phyloP scores from a whole-genome alignment of 2,329 filamentous ascomycete species.

The Stagonosporopsis tanaceti region DNA sequence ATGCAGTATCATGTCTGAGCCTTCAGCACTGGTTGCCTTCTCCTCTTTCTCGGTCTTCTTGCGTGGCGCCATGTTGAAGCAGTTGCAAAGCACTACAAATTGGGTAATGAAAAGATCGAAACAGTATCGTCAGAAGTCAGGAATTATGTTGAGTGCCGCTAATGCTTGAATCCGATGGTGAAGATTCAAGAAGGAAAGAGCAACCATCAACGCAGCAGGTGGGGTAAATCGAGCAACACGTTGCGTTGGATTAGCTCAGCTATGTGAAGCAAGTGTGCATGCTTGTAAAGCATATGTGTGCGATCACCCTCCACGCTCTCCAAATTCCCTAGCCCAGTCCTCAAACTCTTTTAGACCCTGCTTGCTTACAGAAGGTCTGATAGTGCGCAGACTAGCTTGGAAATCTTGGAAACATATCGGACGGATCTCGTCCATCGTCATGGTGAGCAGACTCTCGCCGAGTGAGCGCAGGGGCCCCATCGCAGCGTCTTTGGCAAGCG shows the following conservation, averaged over 20 bases:
- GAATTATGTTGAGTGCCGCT: not conserved
- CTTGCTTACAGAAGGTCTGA: slow-evolving; percentile 88
- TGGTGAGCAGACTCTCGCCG: slow-evolving; percentile 87
- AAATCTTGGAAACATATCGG: slow-evolving; percentile 87
- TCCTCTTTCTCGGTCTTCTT: slow-evolving; percentile 47
- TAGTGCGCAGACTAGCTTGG: slow-evolving; percentile 79
- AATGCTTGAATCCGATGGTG: not conserved
- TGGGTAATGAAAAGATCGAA: not conserved
- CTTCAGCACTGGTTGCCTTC: slow-evolving; percentile 44
- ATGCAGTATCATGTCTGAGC: slow-evolving; percentile 56
- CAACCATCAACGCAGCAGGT: slow-evolving; percentile 18
- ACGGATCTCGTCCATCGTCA: slow-evolving; percentile 92
- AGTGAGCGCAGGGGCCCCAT: slow-evolving; percentile 94
- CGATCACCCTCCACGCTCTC: slow-evolving; percentile 81
- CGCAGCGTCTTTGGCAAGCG: slow-evolving; percentile 94
- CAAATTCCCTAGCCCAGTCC: slow-evolving; percentile 92
- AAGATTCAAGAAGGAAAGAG: slow-evolving; percentile 13
- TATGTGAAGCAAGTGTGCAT: not conserved
- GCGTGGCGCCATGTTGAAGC: slow-evolving; percentile 43
- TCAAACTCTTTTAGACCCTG: slow-evolving; percentile 88
- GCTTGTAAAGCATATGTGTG: not conserved
- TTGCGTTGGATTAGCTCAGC: not conserved
- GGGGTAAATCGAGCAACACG: slow-evolving; percentile 4
- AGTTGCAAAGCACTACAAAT: not conserved
- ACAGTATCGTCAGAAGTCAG: not conserved